Base-by-base conservation (phyloP, 257 asterid species). In the Solanum chaucha region DNA sequence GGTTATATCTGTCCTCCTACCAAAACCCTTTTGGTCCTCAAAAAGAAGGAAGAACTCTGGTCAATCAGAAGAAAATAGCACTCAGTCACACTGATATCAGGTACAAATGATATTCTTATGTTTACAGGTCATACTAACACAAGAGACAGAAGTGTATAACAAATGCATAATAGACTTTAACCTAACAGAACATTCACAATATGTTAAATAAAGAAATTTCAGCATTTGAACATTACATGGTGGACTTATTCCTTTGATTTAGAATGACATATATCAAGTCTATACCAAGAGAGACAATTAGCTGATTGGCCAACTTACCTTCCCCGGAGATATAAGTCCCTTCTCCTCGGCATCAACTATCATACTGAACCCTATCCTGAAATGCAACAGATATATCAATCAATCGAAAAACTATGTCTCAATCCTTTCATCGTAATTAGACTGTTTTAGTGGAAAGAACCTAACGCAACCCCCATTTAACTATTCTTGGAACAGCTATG, bases 341-440 rank as follows among this genome's bases (percentile, higher is more conserved):
- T 93, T 94, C 92, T 95, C 88, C 92, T 96, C 99, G 10, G 99
- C 99, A 90, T 96, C 99, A 87, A 89, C 20, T 38, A 96, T 94
- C 99, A 96, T 95, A 92, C 98, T 95, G 89, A 88, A 88, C 71
- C 98, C 99, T 88, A 95, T 96, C 98, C 99, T 96, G 98, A 89
- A 92, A 91, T 86, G 64, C 84, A 89, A 89, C 35, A 91, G 48
- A 72, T 12, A 44, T 46, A 20, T 2, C 58, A 34, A 32, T 80
- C 28, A 80, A 28, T 28, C 10, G 20, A 28, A 44, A 17, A 44
- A 5, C 26, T 24, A 44, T 46, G 24, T 77, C 36, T 26, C 64
- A 46, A 44, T 28, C 40, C 40, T 24, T 20, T 78, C 10, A 8
- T 44, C 26, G 6, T 8, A 26, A 44, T 78, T 44, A 44, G 40